Evolutionary conservation across 352 stramenopile species (phyloP).

Genomic region (Globisporangium heterothallicum): DNA sequence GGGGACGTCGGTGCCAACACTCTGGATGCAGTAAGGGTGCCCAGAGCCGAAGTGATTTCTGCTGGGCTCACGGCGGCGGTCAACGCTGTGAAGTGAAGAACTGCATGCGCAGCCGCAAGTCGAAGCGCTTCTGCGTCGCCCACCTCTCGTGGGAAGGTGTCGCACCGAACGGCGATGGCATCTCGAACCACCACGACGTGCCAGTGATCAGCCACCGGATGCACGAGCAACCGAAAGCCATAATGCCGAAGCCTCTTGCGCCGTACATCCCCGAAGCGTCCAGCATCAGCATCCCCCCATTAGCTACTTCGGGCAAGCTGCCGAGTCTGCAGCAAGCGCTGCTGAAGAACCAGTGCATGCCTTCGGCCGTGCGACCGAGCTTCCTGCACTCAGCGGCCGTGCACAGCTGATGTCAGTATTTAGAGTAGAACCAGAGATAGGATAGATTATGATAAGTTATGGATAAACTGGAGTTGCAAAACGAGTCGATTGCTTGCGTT

Average conservation of each 20-base stretch:
- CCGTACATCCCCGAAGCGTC: slow-evolving; percentile 1
- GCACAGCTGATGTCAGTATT: slow-evolving; percentile 7
- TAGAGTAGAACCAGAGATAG: too few species aligned
- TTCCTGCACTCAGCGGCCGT: background rate
- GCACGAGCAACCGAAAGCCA: slow-evolving; percentile 19
- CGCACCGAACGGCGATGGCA: background rate
- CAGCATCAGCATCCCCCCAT: slow-evolving; percentile 9
- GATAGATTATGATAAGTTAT: too few species aligned
- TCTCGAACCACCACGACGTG: background rate
- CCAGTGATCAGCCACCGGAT: slow-evolving; percentile 2
- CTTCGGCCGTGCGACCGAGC: background rate
- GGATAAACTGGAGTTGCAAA: too few species aligned
- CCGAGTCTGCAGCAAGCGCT: slow-evolving; percentile 43
- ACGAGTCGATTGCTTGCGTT: too few species aligned
- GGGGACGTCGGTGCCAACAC: slow-evolving; percentile 48
- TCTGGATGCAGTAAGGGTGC: slow-evolving; percentile 41
- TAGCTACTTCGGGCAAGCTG: slow-evolving; percentile 19
- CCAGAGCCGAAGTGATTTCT: slow-evolving; percentile 55
- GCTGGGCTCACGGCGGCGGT: slow-evolving; percentile 58
- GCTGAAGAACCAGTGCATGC: slow-evolving; percentile 22
- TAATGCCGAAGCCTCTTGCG: slow-evolving; percentile 20
- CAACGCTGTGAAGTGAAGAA: slow-evolving; percentile 53
- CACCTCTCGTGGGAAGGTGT: slow-evolving; percentile 40
- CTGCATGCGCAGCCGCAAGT: slow-evolving; percentile 59
- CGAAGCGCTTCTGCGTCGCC: slow-evolving; percentile 55